phyloP scores from a whole-genome alignment of 306 rosid genomes.

The Rosa chinensis region DNA sequence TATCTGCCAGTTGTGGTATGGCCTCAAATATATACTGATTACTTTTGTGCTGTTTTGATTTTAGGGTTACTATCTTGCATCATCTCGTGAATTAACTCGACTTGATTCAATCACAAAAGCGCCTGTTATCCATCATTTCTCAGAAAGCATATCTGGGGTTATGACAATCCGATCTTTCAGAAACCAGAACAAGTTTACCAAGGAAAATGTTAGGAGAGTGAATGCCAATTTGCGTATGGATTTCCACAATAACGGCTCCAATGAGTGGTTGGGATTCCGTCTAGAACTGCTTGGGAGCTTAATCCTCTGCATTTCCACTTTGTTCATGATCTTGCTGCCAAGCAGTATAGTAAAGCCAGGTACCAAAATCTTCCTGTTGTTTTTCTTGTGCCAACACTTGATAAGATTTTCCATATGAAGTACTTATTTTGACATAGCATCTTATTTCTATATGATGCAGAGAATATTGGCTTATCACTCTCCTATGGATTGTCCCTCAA shows the following conservation, averaged over 20 bases:
- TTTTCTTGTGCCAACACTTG: neutral
- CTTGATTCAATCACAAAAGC: conserved; percentile 92
- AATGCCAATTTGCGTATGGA: conserved; percentile 82
- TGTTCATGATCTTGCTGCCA: conserved; percentile 89
- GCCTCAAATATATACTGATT: neutral
- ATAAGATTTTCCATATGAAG: neutral
- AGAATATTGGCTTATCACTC: conserved; percentile 82
- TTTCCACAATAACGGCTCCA: conserved; percentile 86
- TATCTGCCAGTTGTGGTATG: neutral
- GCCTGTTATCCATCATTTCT: conserved; percentile 92
- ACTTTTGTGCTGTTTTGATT: conserved; percentile 1
- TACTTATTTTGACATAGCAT: neutral
- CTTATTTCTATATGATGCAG: conserved; percentile 39
- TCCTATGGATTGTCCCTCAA: conserved; percentile 89
- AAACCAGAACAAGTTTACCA: conserved; percentile 50
- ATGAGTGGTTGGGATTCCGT: conserved; percentile 96
- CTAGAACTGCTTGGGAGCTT: conserved; percentile 79
- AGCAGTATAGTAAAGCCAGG: conserved; percentile 86
- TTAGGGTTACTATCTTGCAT: conserved; percentile 77
- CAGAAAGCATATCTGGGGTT: conserved; percentile 91
- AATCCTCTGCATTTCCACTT: conserved; percentile 66
- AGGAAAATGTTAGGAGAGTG: conserved; percentile 65
- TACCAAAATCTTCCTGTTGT: conserved; percentile 22
- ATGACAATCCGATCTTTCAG: conserved; percentile 81
- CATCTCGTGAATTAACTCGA: conserved; percentile 91